Percentiles rank a stretch among this genome's conserved stretches.
These are phyloP conservation scores for Populus ilicifolia DNA, from an alignment of 345 rosid genomes.

Conservation along the genomic window DNA sequence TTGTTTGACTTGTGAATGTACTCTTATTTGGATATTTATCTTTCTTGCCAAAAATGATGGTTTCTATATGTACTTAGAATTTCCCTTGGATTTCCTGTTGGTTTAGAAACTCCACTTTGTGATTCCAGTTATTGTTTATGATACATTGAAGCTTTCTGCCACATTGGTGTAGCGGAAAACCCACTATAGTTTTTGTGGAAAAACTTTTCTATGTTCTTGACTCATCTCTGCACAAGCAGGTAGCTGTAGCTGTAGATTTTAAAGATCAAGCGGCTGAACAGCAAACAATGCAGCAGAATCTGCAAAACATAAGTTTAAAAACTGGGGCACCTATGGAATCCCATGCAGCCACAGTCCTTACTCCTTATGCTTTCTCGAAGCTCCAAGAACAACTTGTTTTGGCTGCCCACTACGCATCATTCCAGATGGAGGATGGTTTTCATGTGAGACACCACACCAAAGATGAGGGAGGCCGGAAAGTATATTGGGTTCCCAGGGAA, in stretches of 20 bases:
- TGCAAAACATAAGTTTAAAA: constrained; percentile 78
- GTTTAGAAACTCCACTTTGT: neutral
- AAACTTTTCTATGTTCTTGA: constrained; percentile 9
- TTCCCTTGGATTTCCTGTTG: neutral
- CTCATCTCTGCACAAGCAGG: constrained; percentile 38
- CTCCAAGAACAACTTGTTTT: constrained; percentile 95
- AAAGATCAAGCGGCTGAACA: constrained; percentile 97
- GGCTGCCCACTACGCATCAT: constrained; percentile 93
- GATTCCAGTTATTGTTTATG: too few species aligned
- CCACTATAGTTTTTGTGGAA: neutral
- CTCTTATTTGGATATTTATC: neutral
- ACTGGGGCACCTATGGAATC: constrained; percentile 97
- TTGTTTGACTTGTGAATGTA: neutral
- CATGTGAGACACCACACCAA: constrained; percentile 93
- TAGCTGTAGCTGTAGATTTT: constrained; percentile 78
- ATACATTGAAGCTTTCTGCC: neutral
- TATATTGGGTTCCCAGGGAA: constrained; percentile 82
- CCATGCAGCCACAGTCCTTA: constrained; percentile 77
- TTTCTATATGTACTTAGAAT: neutral
- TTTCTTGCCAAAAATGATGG: neutral
- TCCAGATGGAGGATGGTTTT: constrained; percentile 76
- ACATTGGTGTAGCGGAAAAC: neutral
- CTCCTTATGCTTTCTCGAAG: constrained; percentile 91
- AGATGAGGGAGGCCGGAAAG: constrained; percentile 87
- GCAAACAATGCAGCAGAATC: constrained; percentile 94